Evolutionary conservation across 2,329 filamentous ascomycete genomes (phyloP), one percentile per base, ranked within the genome.

Genomic region (Arthrobotrys musiformis): DNA sequence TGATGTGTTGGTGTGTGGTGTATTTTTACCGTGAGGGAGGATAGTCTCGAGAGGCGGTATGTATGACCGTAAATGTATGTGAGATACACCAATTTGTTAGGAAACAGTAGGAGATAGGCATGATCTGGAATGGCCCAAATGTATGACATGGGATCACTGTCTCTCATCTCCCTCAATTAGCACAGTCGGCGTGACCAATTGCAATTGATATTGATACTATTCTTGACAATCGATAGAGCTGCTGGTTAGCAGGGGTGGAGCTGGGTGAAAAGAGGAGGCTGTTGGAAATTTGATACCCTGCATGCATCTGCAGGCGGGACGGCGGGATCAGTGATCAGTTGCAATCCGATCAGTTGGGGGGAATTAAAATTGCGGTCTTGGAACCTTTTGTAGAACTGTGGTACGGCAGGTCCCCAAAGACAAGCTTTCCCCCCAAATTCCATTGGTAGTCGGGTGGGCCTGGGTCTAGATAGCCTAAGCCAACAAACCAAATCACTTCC

Each of bases 1-100:
- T 9, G n/a, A 28, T 56, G 67, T 54, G 67, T 70, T 70, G 67
- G 50, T 54, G 11, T 70, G 66, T 70, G 67, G 67, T 35, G 61
- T 70, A 54, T 58, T 70, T 40, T 56, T 42, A n/a, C n/a, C 37
- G 4, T 35, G 9, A 1, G 13, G 2, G 24, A 17, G 7, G 15
- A 50, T 11, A 8, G 24, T n/a, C n/a, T 24, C 24, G 19, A 35
- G 26, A n/a, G 15, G 9, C 33, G 17, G 22, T 48, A 7, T 22
- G 30, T 60, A 69, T 60, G 40, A 60, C 50, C 37, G 50, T n/a
- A n/a, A 37, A 35, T 58, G 63, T 46, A n/a, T 44, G 63, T 44
- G 35, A 60, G 22, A 35, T 8, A 2, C 11, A 35, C 26, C 4
- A 28, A 60, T 33, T 33, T 33, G 5, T 33, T 33, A 4, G 5